These are phyloP conservation scores for Pestalotiopsis sp. DNA, from an alignment of 2,329 filamentous ascomycete genomes.

Conservation along the genomic window DNA sequence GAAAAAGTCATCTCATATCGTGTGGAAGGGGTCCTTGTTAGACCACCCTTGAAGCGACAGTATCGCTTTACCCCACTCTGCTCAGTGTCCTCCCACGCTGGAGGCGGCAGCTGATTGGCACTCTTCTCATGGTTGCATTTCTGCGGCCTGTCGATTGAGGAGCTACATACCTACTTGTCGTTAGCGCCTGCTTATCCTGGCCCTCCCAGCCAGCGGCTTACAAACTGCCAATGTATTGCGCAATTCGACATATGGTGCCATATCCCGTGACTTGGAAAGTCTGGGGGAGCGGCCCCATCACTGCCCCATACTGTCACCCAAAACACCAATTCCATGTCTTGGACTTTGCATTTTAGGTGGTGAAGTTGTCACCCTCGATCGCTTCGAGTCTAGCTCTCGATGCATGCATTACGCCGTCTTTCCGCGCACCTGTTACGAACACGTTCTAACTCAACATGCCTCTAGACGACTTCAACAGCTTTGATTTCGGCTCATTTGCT, in stretches of 20 bases:
- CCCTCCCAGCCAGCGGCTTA: slow-evolving; percentile 20
- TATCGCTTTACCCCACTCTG: slow-evolving; percentile 13
- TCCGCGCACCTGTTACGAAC: slow-evolving; percentile 26
- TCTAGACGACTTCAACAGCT: slow-evolving; percentile 60
- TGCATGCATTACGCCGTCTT: slow-evolving; percentile 22
- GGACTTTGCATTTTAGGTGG: slow-evolving; percentile 7
- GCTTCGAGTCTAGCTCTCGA: slow-evolving; percentile 26
- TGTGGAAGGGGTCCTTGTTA: background rate
- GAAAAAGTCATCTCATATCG: background rate
- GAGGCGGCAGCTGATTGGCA: slow-evolving; percentile 10
- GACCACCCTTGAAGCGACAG: background rate
- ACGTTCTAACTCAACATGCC: slow-evolving; percentile 49
- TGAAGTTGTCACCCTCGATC: slow-evolving; percentile 31
- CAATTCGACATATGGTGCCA: slow-evolving; percentile 57
- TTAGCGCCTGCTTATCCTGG: slow-evolving; percentile 14
- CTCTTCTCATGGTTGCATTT: slow-evolving; percentile 7
- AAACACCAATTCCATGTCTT: slow-evolving; percentile 24
- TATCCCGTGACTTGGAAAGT: slow-evolving; percentile 57
- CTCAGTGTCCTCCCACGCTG: slow-evolving; percentile 8
- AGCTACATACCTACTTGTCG: background rate
- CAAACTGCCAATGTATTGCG: slow-evolving; percentile 33
- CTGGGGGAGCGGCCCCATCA: slow-evolving; percentile 21
- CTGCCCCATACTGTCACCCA: slow-evolving; percentile 23
- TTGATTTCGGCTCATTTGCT: slow-evolving; percentile 57
- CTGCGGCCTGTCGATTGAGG: background rate